Conservation (phyloP, 805 yeast genomes). For the Candida methanosorbosa region DNA sequence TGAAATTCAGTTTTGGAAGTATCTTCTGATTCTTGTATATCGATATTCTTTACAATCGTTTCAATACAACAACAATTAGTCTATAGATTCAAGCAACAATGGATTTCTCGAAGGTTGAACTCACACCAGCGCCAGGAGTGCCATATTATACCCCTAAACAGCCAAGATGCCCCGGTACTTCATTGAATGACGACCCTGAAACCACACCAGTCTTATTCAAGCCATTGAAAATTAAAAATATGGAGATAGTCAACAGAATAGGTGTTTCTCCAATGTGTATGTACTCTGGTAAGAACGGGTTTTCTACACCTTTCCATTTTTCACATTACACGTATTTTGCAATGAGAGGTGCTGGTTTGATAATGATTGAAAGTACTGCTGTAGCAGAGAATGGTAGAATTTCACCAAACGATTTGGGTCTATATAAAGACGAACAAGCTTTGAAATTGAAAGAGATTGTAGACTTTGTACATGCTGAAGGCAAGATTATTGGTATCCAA, state of each 20-base stretch:
- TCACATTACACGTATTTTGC: constrained; percentile 42
- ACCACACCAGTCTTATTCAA: constrained; percentile 33
- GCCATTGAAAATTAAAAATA: constrained; percentile 32
- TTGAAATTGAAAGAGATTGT: constrained; percentile 28
- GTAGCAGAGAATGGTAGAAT: constrained; percentile 11
- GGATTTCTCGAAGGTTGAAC: too few relatives aligned
- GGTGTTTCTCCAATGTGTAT: constrained; percentile 53
- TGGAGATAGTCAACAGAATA: constrained; percentile 38
- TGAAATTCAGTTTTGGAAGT: too few relatives aligned
- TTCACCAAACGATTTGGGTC: constrained; percentile 27
- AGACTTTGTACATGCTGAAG: constrained; percentile 37
- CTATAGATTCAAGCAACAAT: too few relatives aligned
- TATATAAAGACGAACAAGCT: constrained; percentile 45
- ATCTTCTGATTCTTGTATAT: too few relatives aligned
- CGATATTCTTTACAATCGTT: too few relatives aligned
- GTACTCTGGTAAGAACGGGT: constrained; percentile 35
- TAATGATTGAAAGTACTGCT: constrained; percentile 34
- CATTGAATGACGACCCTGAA: constrained; percentile 10
- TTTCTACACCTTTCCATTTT: constrained; percentile 36
- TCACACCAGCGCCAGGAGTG: constrained; percentile 7
- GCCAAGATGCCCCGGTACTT: constrained; percentile 25
- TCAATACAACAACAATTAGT: too few relatives aligned
- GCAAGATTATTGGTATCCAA: constrained; percentile 41
- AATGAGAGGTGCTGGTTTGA: constrained; percentile 39
- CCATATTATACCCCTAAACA: constrained; percentile 25